Percentiles rank a stretch among this genome's conserved stretches.
These are phyloP conservation scores for Alectoria sarmentosa DNA, from an alignment of 495 filamentous ascomycete genomes.

Conservation along the genomic window DNA sequence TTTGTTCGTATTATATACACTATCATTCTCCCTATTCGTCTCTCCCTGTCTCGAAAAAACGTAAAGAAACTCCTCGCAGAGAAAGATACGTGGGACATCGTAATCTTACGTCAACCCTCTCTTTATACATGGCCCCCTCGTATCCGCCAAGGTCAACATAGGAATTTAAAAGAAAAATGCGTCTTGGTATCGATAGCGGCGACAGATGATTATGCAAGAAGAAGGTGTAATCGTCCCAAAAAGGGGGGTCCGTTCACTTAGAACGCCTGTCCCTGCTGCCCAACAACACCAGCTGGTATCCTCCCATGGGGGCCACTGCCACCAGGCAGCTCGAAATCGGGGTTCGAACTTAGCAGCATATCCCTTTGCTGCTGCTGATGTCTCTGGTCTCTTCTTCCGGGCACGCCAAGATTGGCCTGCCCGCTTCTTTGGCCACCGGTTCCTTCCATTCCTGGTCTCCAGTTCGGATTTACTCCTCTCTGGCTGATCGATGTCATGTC, in stretches of 20 bases:
- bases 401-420: constrained; percentile 22
- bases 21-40: no score
- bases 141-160: no score
- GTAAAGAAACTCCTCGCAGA: no score
- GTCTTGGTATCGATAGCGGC: background rate
- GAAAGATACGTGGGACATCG: no score
- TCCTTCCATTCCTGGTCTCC: constrained; percentile 42
- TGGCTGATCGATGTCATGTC: constrained; percentile 85
- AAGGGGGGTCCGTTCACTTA: background rate
- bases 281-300: constrained; percentile 7
- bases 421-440: constrained; percentile 12
- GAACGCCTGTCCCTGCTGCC: constrained; percentile 23
- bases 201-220: no score
- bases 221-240: no score
- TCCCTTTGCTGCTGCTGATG: constrained; percentile 44
- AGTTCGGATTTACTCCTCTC: constrained; percentile 78
- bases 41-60: no score
- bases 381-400: constrained; percentile 20
- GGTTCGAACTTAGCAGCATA: constrained; percentile 59
- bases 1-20: no score
- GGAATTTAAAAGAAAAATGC: background rate
- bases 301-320: constrained; percentile 6
- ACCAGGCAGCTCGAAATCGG: constrained; percentile 57
- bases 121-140: background rate
- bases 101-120: background rate